These are phyloP conservation scores for Benincasa hispida DNA, from an alignment of 306 rosid genomes.

Conservation along the genomic window DNA sequence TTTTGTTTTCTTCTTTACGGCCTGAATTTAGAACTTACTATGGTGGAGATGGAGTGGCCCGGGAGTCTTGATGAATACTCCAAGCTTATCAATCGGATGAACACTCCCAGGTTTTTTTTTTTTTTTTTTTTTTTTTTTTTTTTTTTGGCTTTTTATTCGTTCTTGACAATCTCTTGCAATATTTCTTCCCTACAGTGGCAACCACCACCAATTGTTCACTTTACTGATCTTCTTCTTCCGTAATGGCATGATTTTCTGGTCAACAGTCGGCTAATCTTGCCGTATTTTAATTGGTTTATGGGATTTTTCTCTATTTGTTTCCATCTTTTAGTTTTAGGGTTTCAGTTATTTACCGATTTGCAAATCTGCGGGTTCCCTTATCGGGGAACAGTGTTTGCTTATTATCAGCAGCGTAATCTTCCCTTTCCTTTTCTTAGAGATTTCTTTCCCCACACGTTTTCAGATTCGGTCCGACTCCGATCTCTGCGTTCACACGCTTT, in stretches of 20 bases:
- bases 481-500: background rate
- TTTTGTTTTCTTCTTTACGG: background rate
- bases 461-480: conserved; percentile 6
- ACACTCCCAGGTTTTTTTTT: conserved; percentile 67
- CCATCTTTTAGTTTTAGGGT: background rate
- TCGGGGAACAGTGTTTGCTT: background rate
- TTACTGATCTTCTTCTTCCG: background rate
- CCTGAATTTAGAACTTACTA: background rate
- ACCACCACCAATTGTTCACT: background rate
- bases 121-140: too few species aligned
- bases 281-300: background rate
- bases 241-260: background rate
- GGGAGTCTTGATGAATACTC: conserved; percentile 64
- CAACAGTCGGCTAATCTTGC: background rate
- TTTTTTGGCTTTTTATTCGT: too few species aligned
- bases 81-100: conserved; percentile 68
- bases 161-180: background rate
- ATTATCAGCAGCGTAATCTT: background rate
- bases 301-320: background rate
- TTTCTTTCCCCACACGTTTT: conserved; percentile 6
- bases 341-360: background rate
- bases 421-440: conserved; percentile 9
- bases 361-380: background rate
- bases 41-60: conserved; percentile 52
- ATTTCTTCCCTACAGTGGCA: background rate